These are phyloP conservation scores for Mortierella polycephala DNA, from an alignment of 371 early-diverging fungal species.

Conservation along the genomic window DNA sequence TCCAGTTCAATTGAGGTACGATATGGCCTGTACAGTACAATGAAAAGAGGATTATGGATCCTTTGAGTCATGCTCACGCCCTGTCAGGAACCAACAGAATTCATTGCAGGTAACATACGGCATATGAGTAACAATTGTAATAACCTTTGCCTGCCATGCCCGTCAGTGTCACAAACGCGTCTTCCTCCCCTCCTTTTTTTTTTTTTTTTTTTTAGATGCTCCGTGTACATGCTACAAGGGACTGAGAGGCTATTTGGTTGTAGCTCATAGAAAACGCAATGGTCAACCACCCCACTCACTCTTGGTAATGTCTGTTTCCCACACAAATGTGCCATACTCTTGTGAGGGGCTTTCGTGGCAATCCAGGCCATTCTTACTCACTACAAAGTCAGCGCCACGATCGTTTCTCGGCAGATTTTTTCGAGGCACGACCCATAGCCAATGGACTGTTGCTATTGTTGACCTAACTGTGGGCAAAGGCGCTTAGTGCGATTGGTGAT, in stretches of 20 bases:
- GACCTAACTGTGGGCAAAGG: no score
- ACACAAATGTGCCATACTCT: no score
- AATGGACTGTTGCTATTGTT: no score
- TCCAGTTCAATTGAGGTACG: not conserved
- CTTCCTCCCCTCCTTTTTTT: not conserved
- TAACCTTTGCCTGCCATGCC: not conserved
- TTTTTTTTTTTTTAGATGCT: not conserved
- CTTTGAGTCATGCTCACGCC: not conserved
- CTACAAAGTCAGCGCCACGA: no score
- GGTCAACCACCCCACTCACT: not conserved
- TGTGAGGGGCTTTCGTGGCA: no score
- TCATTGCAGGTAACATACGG: not conserved
- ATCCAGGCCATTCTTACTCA: no score
- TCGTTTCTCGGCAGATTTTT: no score
- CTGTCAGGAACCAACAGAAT: not conserved
- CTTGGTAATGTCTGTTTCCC: not conserved
- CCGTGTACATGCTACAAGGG: not conserved
- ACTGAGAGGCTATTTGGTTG: not conserved
- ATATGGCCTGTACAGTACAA: not conserved
- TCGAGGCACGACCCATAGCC: no score
- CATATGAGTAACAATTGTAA: not conserved
- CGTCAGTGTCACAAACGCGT: constrained; percentile 1
- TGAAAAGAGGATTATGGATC: not conserved
- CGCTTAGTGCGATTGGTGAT: no score
- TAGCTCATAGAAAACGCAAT: not conserved